Evolutionary conservation across 2,329 filamentous ascomycete species (phyloP).

Genomic region (Cadophora sp.): DNA sequence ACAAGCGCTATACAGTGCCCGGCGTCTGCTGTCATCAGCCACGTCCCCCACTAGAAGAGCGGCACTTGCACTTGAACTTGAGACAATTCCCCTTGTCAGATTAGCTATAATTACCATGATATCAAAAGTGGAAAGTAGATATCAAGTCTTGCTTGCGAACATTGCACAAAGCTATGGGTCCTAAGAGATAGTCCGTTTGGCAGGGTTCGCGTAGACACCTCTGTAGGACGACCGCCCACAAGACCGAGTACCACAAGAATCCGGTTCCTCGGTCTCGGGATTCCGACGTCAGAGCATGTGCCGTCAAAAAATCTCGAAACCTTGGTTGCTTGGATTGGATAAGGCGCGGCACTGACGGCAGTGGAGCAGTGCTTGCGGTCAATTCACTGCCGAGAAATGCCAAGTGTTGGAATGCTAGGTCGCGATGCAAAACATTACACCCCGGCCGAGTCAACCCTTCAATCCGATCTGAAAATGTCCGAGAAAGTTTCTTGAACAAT

Average conservation of each 20-base stretch:
- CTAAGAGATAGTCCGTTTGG: not conserved
- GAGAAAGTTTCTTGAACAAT: not conserved
- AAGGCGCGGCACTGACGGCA: not conserved
- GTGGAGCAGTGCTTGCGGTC: not conserved
- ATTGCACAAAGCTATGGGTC: not conserved
- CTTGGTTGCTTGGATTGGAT: not conserved
- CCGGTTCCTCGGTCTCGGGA: not conserved
- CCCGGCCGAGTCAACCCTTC: too few relatives aligned
- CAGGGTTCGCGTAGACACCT: not conserved
- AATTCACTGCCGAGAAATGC: not conserved
- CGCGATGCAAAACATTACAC: not conserved
- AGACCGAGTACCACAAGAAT: not conserved
- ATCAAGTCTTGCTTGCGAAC: not conserved
- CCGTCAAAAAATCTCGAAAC: not conserved
- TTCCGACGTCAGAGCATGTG: not conserved
- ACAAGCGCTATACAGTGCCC: too few relatives aligned
- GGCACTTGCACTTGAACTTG: not conserved
- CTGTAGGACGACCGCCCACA: not conserved
- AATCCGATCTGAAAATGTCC: not conserved
- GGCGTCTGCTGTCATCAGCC: too few relatives aligned
- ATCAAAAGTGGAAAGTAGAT: not conserved
- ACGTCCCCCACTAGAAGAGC: too few relatives aligned
- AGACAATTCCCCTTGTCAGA: not conserved
- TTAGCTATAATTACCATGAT: not conserved
- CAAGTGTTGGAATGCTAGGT: not conserved